Evolutionary conservation across 495 filamentous ascomycete species (phyloP).

Genomic region (Xylaria nigripes): DNA sequence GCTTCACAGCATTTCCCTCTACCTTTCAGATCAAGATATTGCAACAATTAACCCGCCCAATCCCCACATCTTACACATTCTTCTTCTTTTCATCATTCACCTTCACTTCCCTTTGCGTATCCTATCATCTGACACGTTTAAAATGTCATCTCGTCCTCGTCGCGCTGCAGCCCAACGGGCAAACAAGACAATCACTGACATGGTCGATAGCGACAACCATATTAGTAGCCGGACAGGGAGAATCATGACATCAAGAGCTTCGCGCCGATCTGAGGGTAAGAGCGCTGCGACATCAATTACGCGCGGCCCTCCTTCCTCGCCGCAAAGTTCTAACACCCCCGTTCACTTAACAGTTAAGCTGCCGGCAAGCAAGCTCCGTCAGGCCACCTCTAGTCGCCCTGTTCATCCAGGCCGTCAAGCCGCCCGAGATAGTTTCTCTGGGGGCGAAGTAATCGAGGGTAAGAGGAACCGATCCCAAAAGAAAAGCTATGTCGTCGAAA

Average conservation of each 20-base stretch:
- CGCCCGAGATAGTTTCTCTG: slow-evolving; percentile 34
- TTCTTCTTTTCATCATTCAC: neutral
- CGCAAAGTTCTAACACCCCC: slow-evolving; percentile 52
- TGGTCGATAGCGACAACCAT: slow-evolving; percentile 41
- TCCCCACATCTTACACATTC: neutral
- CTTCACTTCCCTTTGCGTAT: neutral
- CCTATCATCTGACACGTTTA: slow-evolving; percentile 8
- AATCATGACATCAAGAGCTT: slow-evolving; percentile 42
- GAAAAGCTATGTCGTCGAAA: slow-evolving; percentile 61
- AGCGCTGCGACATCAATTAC: slow-evolving; percentile 43
- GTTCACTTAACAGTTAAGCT: slow-evolving; percentile 79
- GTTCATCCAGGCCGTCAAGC: slow-evolving; percentile 23
- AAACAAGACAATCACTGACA: slow-evolving; percentile 42
- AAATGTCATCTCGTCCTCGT: slow-evolving; percentile 36
- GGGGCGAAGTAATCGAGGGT: slow-evolving; percentile 52
- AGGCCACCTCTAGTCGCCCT: slow-evolving; percentile 51
- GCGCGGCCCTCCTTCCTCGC: slow-evolving; percentile 47
- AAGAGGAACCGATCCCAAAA: slow-evolving; percentile 55
- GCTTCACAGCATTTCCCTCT: neutral
- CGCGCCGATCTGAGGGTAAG: slow-evolving; percentile 41
- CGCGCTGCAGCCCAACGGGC: slow-evolving; percentile 43
- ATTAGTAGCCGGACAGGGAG: slow-evolving; percentile 28
- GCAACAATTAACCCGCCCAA: neutral
- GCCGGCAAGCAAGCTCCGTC: slow-evolving; percentile 70
- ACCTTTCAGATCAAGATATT: neutral